Evolutionary conservation across 352 stramenopile species (phyloP), one percentile per base, ranked within the genome.

Genomic region (Pythium sukuiense): DNA sequence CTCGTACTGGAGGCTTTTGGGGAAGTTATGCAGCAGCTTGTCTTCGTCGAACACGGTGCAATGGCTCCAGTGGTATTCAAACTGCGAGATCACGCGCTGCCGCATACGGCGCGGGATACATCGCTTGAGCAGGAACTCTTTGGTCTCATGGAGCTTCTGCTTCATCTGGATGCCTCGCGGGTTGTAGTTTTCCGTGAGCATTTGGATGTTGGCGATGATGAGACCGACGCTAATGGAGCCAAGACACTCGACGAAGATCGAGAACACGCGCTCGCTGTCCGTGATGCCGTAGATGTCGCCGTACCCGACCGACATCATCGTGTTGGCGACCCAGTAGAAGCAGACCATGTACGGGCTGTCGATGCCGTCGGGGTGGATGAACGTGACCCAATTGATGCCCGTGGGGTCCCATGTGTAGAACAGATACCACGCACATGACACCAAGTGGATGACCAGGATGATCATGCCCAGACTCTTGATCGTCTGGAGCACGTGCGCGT

Each of bases 261-360:
- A 89, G 69, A 95, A 96, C 2, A 93, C 30, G 1, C 89, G 75
- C 59, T 97, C 89, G 24, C 61, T 66, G 37, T 93, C 83, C 0
- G 85, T 96, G 53, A 95, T 75, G 2, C 82, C 84, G 37, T 83
- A 89, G 49, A 97, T 94, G 37, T 98, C 92, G 18, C 92, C 92
- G 58, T 97, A 98, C 0, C 92, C 90, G 33, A 98, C 88, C 0
- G 89, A 95, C 89, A 98, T 98, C 79, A 98, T 96, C 8, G 90
- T 98, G 53, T 95, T 95, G 0, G 93, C 88, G 32, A 94, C 93
- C 90, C 89, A 98, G 73, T 98, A 98, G 59, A 98, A 93, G 66
- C 83, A 89, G 11, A 90, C 84, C 13, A 97, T 69, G 69, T 98
- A 98, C 54, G 93, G 87, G 37, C 80, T 73, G 43, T 60, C 18